Percentiles rank a stretch among this genome's conserved stretches.
phyloP scores from a whole-genome alignment of 140 eudicot genomes.

The Oenanthe javanica region DNA sequence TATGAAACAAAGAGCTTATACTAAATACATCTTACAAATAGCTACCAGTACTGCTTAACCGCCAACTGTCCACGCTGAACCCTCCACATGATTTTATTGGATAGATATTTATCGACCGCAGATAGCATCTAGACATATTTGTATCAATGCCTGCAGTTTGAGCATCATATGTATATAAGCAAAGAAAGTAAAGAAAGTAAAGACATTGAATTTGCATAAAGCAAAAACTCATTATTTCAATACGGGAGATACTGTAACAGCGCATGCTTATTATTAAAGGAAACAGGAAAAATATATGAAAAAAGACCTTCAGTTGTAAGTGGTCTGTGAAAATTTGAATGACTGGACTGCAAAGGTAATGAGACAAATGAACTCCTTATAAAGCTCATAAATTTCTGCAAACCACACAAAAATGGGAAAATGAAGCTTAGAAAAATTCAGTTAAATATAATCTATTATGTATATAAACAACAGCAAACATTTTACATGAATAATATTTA shows the following conservation, averaged over 20 bases:
- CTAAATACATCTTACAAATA: conserved; percentile 34
- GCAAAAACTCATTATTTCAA: background rate
- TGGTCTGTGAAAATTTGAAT: conserved; percentile 14
- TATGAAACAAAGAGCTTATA: conserved; percentile 10
- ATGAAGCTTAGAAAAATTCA: background rate
- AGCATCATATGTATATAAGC: conserved; percentile 18
- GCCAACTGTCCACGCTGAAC: conserved; percentile 78
- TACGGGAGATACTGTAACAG: background rate
- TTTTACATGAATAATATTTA: background rate
- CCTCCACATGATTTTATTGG: conserved; percentile 97
- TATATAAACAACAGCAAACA: background rate
- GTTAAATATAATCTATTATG: background rate
- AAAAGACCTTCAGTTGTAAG: conserved; percentile 44
- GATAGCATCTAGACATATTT: conserved; percentile 22
- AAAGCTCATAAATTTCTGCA: conserved; percentile 67
- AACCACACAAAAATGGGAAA: conserved; percentile 1
- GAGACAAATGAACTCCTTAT: conserved; percentile 47
- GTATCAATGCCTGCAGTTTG: conserved; percentile 38
- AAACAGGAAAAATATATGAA: background rate
- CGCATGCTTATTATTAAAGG: background rate
- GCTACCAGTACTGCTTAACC: conserved; percentile 78
- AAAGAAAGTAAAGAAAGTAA: background rate
- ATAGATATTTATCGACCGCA: conserved; percentile 66
- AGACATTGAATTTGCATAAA: background rate
- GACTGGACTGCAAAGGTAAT: conserved; percentile 26